Evolutionary conservation across 2,329 filamentous ascomycete genomes (phyloP).

Genomic region (Ophiostoma sp.): DNA sequence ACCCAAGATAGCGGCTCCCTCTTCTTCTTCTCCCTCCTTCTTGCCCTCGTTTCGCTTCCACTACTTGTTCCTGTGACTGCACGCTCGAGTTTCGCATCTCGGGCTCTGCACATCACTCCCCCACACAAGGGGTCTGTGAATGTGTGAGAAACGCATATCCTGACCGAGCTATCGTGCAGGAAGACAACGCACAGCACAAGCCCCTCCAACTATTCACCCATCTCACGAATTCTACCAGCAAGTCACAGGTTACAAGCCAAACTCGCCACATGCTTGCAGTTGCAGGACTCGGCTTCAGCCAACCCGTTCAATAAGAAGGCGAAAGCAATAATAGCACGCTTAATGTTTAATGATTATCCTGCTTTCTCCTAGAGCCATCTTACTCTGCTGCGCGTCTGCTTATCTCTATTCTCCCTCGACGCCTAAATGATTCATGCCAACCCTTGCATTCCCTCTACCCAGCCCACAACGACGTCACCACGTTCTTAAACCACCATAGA

Average conservation of each 20-base stretch:
- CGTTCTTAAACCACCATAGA: neutral
- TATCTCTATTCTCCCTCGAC: neutral
- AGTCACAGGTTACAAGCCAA: neutral
- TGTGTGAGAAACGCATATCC: neutral
- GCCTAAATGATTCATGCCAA: neutral
- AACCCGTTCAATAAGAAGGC: neutral
- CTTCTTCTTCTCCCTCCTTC: neutral
- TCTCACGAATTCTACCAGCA: neutral
- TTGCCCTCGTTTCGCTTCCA: neutral
- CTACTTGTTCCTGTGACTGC: neutral
- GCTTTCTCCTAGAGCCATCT: neutral
- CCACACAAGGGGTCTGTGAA: neutral
- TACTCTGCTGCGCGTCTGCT: neutral
- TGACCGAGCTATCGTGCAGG: neutral
- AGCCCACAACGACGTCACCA: constrained; percentile 15
- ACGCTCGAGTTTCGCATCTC: neutral
- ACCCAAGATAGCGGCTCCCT: constrained; percentile 8
- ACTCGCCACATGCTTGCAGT: neutral
- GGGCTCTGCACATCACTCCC: neutral
- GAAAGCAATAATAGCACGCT: neutral
- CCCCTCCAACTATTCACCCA: neutral
- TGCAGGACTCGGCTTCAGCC: neutral
- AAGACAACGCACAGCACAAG: neutral
- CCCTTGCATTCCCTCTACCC: neutral
- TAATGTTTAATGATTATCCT: neutral